Evolutionary conservation across 139 green algal genomes (phyloP).

Genomic region (Closterium sp.): DNA sequence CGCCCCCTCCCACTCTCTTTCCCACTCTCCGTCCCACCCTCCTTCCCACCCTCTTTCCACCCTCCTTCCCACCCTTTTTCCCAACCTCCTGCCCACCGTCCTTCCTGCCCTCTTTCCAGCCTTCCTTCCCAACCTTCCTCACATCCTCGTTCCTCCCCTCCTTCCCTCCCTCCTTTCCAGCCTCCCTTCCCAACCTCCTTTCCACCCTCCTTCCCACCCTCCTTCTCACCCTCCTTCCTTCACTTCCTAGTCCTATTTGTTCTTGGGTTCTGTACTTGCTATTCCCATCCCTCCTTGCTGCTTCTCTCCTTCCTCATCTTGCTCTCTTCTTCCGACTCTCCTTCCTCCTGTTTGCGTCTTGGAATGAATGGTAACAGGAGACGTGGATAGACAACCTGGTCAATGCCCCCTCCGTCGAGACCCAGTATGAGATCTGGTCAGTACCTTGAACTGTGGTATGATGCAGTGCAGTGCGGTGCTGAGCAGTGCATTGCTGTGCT

Average conservation of each 20-base stretch:
- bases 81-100: no score
- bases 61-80: no score
- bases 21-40: neutral
- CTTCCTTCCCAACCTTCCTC: no score
- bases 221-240: no score
- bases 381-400: constrained; percentile 62
- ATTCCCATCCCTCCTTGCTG: neutral
- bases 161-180: neutral
- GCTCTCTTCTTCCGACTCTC: no score
- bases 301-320: neutral
- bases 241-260: no score
- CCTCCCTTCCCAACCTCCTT: neutral
- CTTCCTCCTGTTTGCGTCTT: neutral
- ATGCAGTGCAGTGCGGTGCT: neutral
- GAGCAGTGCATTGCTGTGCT: neutral
- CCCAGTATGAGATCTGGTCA: constrained; percentile 72
- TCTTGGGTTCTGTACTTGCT: no score
- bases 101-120: no score
- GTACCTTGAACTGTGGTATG: neutral
- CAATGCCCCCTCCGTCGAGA: constrained; percentile 78
- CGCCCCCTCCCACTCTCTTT: neutral
- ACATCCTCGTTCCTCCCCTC: no score
- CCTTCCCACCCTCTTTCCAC: neutral
- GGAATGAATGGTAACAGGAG: constrained; percentile 3
- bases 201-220: no score